Evolutionary conservation across 2,329 filamentous ascomycete genomes (phyloP), one percentile per base, ranked within the genome.

Genomic region (Colletotrichum viniferum): DNA sequence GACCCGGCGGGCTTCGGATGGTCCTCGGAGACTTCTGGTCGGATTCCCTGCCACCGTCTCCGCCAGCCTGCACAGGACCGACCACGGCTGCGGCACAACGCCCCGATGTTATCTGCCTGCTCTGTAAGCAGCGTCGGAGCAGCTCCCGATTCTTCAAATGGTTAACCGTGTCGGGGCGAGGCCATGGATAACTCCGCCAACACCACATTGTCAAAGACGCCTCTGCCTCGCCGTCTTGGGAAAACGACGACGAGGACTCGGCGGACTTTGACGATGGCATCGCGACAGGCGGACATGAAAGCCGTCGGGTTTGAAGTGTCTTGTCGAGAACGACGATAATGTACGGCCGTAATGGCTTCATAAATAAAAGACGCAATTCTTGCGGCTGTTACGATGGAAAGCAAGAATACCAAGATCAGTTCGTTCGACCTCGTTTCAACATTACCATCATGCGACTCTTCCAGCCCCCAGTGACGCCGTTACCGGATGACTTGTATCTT

Each of bases 11-110:
- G 36, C 58, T 73, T 70, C 58, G 66, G 71, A 30, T 26, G 38
- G 32, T 58, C 43, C 16, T 70, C 32, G 66, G 71, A 69, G 26
- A 73, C 71, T 69, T 69, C 5, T 84, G 82, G 38, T 64, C 36
- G 36, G 21, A n/a, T 38, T 16, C 9, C 24, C 60, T 32, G 16
- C 10, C 26, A 12, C 13, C 26, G 18, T 18, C 56, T 64, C 36
- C 32, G 34, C 48, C 10, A 56, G 9, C 36, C 16, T 58, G 34
- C 52, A 16, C 34, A 18, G 8, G 14, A 32, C 36, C 62, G 18
- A 48, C 26, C 9, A 65, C 36, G 26, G 24, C 24, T 7, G 16
- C 36, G 36, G 38, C 10, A 21, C 36, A 26, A 8, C 18, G 7
- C 36, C 14, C 62, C 62, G 62, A 30, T 21, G 14, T 28, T n/a